Evolutionary conservation across 805 yeast genomes (phyloP), one percentile per base, ranked within the genome.

Genomic region (Maudiozyma pseudohumilis): DNA sequence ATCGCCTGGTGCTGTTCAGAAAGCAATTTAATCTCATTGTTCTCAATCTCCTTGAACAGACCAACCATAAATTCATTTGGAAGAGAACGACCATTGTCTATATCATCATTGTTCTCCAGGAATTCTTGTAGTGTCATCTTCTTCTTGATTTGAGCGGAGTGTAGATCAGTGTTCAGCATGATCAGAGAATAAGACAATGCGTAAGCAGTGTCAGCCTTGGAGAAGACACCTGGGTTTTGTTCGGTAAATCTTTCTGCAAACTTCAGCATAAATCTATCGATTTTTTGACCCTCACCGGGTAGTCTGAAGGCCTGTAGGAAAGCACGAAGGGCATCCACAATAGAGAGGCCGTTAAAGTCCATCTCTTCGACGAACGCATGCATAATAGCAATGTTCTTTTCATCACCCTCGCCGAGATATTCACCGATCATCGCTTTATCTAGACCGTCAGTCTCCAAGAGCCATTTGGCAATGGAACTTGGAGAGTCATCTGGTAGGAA

Each of bases 211-310:
- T 87, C 97, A 4, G 97, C 96, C 51, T 84, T 84, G 0, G 95
- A 77, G 59, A 89, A 89, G 0, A 79, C 70, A n/a, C 68, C 68
- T 8, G 96, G 95, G 55, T 92, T 92, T 43, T 89, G 96, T 46
- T 82, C 77, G 17, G 79, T 78, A 55, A 79, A 92, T 47, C 94
- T 71, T 60, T 86, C 95, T 5, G 98, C 98, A 66, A 94, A 94
- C 54, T 92, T 89, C 56, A 92, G 73, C 96, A 94, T 85, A 55
- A 79, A 86, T 49, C 99, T 72, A 66, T 92, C 98, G 55, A 92
- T 89, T 54, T 92, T 89, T 63, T 92, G 99, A 5, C 96, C 88
- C 63, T 92, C 99, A 35, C 99, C 99, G 2, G 99, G 98, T 42
- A 92, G 70, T 57, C 98, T 71, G 64, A 92, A 94, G 34, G 76